Evolutionary conservation across 805 yeast genomes (phyloP).

Genomic region (Candida fluviatilis): DNA sequence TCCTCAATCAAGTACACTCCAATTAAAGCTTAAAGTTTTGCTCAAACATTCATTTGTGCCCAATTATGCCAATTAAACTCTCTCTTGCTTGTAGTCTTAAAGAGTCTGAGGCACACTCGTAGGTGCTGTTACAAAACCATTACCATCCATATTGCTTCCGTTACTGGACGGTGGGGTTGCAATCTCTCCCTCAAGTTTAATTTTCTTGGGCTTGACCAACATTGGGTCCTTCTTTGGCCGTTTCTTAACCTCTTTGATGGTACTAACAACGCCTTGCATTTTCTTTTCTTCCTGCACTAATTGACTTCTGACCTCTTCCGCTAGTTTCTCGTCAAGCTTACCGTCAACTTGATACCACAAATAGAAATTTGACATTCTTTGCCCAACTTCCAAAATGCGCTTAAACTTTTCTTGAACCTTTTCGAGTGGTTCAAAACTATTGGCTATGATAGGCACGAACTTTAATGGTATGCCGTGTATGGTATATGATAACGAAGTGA

Average conservation of each 20-base stretch:
- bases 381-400: conserved; percentile 54
- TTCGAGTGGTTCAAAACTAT: conserved; percentile 58
- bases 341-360: conserved; percentile 87
- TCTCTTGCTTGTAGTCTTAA: too few relatives aligned
- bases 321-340: conserved; percentile 59
- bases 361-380: conserved; percentile 55
- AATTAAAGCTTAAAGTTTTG: too few relatives aligned
- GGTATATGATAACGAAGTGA: conserved; percentile 63
- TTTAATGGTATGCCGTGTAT: conserved; percentile 63
- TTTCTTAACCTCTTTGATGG: conserved; percentile 22
- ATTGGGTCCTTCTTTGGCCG: conserved; percentile 28
- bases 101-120: too few relatives aligned
- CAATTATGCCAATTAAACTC: too few relatives aligned
- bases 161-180: too few relatives aligned
- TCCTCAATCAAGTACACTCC: conserved; percentile 7
- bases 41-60: too few relatives aligned
- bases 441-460: conserved; percentile 57
- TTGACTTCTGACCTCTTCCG: conserved; percentile 59
- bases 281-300: conserved; percentile 51
- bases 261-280: conserved; percentile 29
- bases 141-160: too few relatives aligned
- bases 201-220: conserved; percentile 14
- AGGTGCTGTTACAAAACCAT: too few relatives aligned
- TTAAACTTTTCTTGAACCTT: conserved; percentile 62
- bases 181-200: conserved; percentile 7